Base-by-base conservation (phyloP, 1,284 basidiomycete genomes). In the Paramarasmius palmivorus region DNA sequence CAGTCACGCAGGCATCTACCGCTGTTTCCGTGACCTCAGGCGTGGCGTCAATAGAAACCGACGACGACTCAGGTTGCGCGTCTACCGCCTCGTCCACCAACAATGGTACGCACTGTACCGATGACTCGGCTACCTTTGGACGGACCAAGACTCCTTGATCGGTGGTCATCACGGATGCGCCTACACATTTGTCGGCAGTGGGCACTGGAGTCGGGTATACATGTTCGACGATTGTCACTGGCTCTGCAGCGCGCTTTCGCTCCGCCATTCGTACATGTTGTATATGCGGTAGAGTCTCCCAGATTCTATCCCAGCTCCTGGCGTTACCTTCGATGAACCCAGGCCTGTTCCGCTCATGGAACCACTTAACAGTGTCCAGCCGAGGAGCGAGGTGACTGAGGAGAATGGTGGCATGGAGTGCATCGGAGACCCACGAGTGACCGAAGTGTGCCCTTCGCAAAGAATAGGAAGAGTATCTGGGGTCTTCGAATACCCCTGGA, bases 361-460 rank as follows among this genome's bases (percentile, higher is more conserved):
- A 89, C 78, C 78, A 90, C 66, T 83, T 86, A 37, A 91, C 65
- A 20, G 67, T 74, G 61, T 89, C 86, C 40, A 89, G 72, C 61
- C 75, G 73, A 23, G 88, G 88, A n/a, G 83, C 81, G 52, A 91
- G 69, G 65, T 91, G 87, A 67, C 87, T 90, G 55, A 91, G 74
- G 50, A 87, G 75, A 59, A 91, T 83, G 23, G 86, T 75, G 14
- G 81, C 75, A 56, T 83, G 81, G 52, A 91, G 74, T 22, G 85
- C 77, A 61, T 91, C 86, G 54, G 72, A 72, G 56, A 83, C 73
- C 78, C 82, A 85, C 34, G 88, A 90, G 67, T 90, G 84, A 12
- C 88, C 88, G 47, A 89, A 74, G 64, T 89, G 82, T 42, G 90
- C 69, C 39, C 84, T 82, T 32, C 81, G 71, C 22, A 91, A 75